These are phyloP conservation scores for Malbranchea zuffiana DNA, from an alignment of 2,329 filamentous ascomycete species.

Conservation along the genomic window DNA sequence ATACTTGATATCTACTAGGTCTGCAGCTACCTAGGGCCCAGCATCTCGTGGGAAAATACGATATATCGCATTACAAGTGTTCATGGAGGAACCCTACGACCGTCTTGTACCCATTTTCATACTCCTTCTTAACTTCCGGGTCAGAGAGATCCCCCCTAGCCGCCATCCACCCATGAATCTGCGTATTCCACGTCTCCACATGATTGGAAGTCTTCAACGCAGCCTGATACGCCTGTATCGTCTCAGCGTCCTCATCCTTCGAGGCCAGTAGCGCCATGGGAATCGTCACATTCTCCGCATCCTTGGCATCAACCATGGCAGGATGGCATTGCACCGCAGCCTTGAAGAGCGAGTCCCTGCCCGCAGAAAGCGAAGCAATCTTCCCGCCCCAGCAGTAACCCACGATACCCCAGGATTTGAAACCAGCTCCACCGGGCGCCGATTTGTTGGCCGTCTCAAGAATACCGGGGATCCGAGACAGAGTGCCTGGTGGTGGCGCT, in stretches of 20 bases:
- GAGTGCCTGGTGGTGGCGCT: constrained; percentile 48
- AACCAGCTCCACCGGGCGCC: constrained; percentile 26
- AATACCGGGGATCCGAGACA: constrained; percentile 45
- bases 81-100: constrained; percentile 22
- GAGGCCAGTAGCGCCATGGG: constrained; percentile 44
- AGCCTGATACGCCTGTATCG: constrained; percentile 21
- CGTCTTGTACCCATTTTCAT: constrained; percentile 25
- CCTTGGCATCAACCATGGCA: constrained; percentile 45
- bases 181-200: constrained; percentile 24
- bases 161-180: constrained; percentile 30
- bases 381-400: constrained; percentile 45
- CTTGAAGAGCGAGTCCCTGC: constrained; percentile 41
- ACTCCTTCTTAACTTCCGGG: constrained; percentile 22
- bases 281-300: constrained; percentile 43
- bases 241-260: constrained; percentile 43
- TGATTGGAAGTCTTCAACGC: constrained; percentile 20
- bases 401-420: constrained; percentile 48
- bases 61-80: constrained; percentile 18
- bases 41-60: no score
- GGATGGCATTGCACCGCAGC: constrained; percentile 43
- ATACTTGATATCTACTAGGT: no score
- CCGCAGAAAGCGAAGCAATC: constrained; percentile 43
- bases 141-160: constrained; percentile 21
- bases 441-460: constrained; percentile 44
- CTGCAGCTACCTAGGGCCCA: no score